Conservation (phyloP, 352 stramenopile species). For the Phytophthora nicotianae region DNA sequence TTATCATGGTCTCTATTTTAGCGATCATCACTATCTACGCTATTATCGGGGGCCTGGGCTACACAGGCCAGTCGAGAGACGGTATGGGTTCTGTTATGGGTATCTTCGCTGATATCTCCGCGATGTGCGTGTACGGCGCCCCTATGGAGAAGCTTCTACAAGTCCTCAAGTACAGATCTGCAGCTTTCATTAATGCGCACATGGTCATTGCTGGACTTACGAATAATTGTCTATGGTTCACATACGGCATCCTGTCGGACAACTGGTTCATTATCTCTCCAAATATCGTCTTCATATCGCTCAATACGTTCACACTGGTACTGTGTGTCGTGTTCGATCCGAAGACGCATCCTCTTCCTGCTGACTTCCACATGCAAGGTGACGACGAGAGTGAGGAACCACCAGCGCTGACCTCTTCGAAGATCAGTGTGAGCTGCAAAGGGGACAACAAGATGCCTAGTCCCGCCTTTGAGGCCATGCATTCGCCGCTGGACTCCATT, state of each 20-base stretch:
- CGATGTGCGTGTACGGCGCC: constrained; percentile 42
- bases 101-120: constrained; percentile 31
- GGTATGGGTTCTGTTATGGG: too few relatives aligned
- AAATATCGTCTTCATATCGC: constrained; percentile 39
- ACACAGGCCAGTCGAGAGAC: constrained; percentile 38
- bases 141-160: constrained; percentile 47
- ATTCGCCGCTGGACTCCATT: constrained; percentile 35
- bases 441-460: constrained; percentile 24
- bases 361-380: too few relatives aligned
- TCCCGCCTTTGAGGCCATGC: constrained; percentile 30
- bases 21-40: constrained; percentile 40
- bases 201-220: constrained; percentile 38
- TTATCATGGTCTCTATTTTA: constrained; percentile 20
- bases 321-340: constrained; percentile 37
- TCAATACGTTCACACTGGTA: constrained; percentile 34
- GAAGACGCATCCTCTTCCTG: constrained; percentile 17
- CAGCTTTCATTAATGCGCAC: constrained; percentile 43
- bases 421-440: constrained; percentile 18
- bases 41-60: constrained; percentile 32
- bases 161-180: constrained; percentile 43
- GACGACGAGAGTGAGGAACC: constrained; percentile 1
- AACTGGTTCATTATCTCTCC: constrained; percentile 42
- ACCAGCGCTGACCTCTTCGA: constrained; percentile 6
- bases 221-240: constrained; percentile 51
- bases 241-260: constrained; percentile 35